Conservation (phyloP, 768 basidiomycete genomes). For the Russula griseocarnosa region DNA sequence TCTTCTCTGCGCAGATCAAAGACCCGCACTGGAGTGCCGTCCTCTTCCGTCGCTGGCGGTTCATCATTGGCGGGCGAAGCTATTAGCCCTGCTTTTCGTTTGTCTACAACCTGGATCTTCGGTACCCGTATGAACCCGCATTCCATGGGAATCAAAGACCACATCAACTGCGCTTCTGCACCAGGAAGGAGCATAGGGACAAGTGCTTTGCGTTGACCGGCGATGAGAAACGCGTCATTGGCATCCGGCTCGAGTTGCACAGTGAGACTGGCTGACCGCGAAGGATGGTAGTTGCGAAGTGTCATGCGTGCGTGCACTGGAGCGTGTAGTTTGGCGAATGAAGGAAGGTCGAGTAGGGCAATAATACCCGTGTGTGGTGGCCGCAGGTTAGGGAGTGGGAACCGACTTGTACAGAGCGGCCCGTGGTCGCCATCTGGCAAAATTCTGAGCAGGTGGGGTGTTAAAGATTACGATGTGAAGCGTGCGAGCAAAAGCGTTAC, state of each 20-base stretch:
- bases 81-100: constrained; percentile 34
- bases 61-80: background rate
- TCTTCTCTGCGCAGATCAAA: constrained; percentile 54
- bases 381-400: constrained; percentile 58
- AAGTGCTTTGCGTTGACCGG: constrained; percentile 65
- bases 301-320: constrained; percentile 53
- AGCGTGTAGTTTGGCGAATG: constrained; percentile 59
- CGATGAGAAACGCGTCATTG: constrained; percentile 73
- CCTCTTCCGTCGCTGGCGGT: constrained; percentile 52
- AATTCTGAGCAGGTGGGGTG: constrained; percentile 39
- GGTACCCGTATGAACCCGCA: constrained; percentile 67
- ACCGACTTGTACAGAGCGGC: constrained; percentile 44
- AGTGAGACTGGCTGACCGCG: constrained; percentile 62
- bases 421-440: constrained; percentile 44
- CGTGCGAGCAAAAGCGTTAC: constrained; percentile 17
- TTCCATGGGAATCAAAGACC: constrained; percentile 70
- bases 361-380: constrained; percentile 61
- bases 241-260: constrained; percentile 68
- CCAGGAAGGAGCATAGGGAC: constrained; percentile 73
- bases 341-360: constrained; percentile 61
- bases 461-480: constrained; percentile 1
- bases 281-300: constrained; percentile 62
- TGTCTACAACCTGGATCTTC: constrained; percentile 53
- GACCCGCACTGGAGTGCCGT: constrained; percentile 59
- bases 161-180: constrained; percentile 57